Evolutionary conservation across 805 yeast genomes (phyloP).

Genomic region (Ogataea sp.): DNA sequence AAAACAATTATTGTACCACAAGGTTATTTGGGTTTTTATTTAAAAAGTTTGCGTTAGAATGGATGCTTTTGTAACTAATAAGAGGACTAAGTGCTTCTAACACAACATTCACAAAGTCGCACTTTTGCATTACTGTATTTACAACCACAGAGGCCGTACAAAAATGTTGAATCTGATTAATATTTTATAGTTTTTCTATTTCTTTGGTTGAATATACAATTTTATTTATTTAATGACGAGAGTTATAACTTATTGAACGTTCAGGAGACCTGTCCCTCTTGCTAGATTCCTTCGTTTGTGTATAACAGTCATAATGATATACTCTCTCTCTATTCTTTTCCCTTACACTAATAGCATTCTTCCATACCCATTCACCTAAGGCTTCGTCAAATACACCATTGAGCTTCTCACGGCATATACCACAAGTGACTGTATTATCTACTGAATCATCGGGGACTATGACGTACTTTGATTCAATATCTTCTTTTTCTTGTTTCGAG

Average conservation of each 20-base stretch:
- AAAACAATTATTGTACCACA: too few relatives aligned
- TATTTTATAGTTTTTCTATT: too few relatives aligned
- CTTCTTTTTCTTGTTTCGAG: slow-evolving; percentile 15
- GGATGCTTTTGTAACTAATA: too few relatives aligned
- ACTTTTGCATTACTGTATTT: too few relatives aligned
- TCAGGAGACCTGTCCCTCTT: slow-evolving; percentile 24
- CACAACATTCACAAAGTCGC: too few relatives aligned
- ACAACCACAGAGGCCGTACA: too few relatives aligned
- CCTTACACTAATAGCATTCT: slow-evolving; percentile 46
- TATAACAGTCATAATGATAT: slow-evolving; percentile 61
- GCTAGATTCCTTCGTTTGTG: slow-evolving; percentile 38
- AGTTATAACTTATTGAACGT: neutral
- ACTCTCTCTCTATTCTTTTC: slow-evolving; percentile 27
- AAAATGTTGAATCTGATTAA: too few relatives aligned
- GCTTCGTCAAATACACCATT: slow-evolving; percentile 65
- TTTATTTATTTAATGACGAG: neutral
- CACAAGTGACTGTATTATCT: slow-evolving; percentile 53
- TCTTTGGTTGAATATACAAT: too few relatives aligned
- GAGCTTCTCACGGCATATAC: slow-evolving; percentile 61
- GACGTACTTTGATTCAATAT: slow-evolving; percentile 41
- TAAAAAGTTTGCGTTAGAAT: too few relatives aligned
- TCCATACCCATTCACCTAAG: slow-evolving; percentile 78
- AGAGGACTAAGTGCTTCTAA: too few relatives aligned
- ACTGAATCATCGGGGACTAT: slow-evolving; percentile 57
- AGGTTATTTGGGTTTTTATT: too few relatives aligned